Percentiles rank a stretch among this genome's conserved stretches.
Evolutionary conservation across 2,329 filamentous ascomycete species (phyloP).

Genomic region (Colletotrichum filicis): DNA sequence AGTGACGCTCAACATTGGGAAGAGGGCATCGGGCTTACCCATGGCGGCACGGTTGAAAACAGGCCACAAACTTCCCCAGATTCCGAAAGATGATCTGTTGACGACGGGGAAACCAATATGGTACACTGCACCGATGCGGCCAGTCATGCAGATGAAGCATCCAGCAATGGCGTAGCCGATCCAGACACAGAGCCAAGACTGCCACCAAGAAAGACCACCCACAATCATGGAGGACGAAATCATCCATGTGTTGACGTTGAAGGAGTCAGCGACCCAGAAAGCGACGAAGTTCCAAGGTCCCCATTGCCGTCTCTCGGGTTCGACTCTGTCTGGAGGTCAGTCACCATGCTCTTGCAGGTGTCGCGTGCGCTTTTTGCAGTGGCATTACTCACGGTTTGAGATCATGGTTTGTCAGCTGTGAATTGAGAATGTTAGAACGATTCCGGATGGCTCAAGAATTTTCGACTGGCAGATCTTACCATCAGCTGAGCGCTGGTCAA

Average conservation of each 20-base stretch:
- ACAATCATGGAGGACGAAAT: slow-evolving; percentile 79
- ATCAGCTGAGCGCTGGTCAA: slow-evolving; percentile 84
- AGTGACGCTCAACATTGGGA: not conserved
- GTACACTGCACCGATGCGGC: slow-evolving; percentile 86
- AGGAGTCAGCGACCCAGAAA: slow-evolving; percentile 87
- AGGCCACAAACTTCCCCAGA: slow-evolving; percentile 91
- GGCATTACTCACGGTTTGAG: slow-evolving; percentile 64
- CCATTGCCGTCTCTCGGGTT: slow-evolving; percentile 85
- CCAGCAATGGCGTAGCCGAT: slow-evolving; percentile 84
- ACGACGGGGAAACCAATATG: slow-evolving; percentile 91
- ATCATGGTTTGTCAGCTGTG: slow-evolving; percentile 81
- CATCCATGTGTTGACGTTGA: slow-evolving; percentile 89
- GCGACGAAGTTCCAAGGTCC: slow-evolving; percentile 87
- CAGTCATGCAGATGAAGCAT: slow-evolving; percentile 80
- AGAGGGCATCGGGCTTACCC: slow-evolving; percentile 50
- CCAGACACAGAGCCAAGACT: slow-evolving; percentile 90
- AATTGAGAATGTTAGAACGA: slow-evolving; percentile 1
- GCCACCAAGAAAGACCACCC: slow-evolving; percentile 87
- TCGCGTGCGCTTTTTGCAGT: not conserved
- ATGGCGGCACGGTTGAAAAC: slow-evolving; percentile 90
- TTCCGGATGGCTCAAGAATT: not conserved
- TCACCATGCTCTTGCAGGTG: not conserved
- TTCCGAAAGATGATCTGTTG: slow-evolving; percentile 81
- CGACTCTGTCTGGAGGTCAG: slow-evolving; percentile 60
- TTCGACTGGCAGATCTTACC: slow-evolving; percentile 53